Evolutionary conservation across 2,329 filamentous ascomycete species (phyloP).

Genomic region (Xylaria arbuscula): DNA sequence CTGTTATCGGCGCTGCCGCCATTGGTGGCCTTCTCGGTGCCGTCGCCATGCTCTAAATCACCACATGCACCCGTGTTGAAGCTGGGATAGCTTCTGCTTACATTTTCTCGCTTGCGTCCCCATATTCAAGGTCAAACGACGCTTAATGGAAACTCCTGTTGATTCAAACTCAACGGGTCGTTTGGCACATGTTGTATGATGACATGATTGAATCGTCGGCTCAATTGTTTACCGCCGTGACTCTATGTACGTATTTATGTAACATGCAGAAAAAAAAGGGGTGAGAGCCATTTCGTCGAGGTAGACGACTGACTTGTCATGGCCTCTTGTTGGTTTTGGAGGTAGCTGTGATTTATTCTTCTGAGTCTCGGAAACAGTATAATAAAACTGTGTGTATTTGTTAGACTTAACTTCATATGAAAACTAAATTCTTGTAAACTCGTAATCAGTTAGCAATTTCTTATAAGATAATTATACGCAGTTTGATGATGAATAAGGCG

Average conservation of each 20-base stretch:
- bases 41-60: constrained; percentile 17
- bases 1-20: constrained; percentile 12
- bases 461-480: no score
- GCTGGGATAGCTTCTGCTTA: background rate
- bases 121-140: background rate
- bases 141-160: background rate
- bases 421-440: background rate
- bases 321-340: background rate
- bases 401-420: background rate
- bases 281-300: background rate
- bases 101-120: background rate
- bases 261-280: background rate
- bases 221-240: background rate
- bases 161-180: background rate
- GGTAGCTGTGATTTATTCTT: background rate
- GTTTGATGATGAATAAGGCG: no score
- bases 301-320: background rate
- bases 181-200: background rate
- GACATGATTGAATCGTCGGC: background rate
- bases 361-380: background rate
- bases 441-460: background rate
- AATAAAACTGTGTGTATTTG: background rate
- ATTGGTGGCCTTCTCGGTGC: constrained; percentile 20
- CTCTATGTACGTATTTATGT: background rate
- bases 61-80: background rate